phyloP scores from a whole-genome alignment of 2,329 filamentous ascomycete genomes.

The Aspergillus sp. region DNA sequence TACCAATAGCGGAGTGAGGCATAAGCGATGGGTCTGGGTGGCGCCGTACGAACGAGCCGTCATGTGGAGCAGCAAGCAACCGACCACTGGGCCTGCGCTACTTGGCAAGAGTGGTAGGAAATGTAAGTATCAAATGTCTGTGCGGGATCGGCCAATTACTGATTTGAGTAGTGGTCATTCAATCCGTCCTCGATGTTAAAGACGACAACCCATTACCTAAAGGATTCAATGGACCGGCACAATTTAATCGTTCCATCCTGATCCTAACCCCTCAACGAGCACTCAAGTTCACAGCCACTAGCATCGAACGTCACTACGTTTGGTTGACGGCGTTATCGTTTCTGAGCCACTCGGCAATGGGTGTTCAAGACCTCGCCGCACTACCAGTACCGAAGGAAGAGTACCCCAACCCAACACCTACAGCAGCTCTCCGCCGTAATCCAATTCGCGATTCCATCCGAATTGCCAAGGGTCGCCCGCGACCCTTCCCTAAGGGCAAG shows the following conservation, averaged over 20 bases:
- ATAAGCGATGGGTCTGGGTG: conserved; percentile 98
- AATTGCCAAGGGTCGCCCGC: conserved; percentile 72
- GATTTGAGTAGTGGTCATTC: conserved; percentile 70
- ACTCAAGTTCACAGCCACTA: conserved; percentile 87
- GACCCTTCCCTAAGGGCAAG: conserved; percentile 42
- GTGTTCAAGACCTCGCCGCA: conserved; percentile 70
- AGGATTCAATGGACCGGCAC: conserved; percentile 51
- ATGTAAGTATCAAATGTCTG: conserved; percentile 60
- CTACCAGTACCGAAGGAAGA: conserved; percentile 51
- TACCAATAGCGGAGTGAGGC: conserved; percentile 65
- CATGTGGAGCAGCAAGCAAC: conserved; percentile 98
- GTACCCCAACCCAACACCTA: conserved; percentile 41
- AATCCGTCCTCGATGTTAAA: conserved; percentile 95
- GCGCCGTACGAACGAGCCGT: conserved; percentile 94
- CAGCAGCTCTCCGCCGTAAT: conserved; percentile 52
- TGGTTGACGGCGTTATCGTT: conserved; percentile 96
- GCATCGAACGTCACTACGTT: conserved; percentile 82
- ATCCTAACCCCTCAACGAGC: conserved; percentile 92
- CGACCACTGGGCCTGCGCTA: conserved; percentile 79
- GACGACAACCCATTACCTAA: conserved; percentile 86
- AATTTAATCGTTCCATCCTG: conserved; percentile 91
- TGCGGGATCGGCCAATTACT: conserved; percentile 3
- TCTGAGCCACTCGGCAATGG: conserved; percentile 83
- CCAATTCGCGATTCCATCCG: conserved; percentile 86
- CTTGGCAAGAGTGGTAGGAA: conserved; percentile 95